Percentiles rank a stretch among this genome's conserved stretches.
phyloP scores from a whole-genome alignment of 2,329 filamentous ascomycete genomes.

The Pseudogymnoascus sp. region DNA sequence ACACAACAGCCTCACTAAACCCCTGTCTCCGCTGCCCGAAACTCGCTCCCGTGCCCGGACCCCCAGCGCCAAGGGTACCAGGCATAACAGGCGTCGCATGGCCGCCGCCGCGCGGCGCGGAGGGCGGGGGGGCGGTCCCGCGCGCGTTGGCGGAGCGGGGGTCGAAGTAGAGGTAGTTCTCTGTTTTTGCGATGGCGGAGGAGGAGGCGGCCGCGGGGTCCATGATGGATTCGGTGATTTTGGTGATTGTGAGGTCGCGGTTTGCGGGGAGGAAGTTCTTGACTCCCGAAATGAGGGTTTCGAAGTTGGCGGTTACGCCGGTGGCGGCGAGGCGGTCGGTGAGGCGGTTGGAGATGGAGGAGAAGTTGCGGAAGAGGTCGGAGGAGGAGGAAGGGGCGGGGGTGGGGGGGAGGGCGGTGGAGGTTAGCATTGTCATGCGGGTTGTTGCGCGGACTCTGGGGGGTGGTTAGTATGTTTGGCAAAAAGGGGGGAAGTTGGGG shows the following conservation, averaged over 20 bases:
- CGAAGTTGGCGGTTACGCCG: conserved; percentile 76
- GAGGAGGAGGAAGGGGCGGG: conserved; percentile 53
- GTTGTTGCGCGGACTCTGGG: conserved; percentile 80
- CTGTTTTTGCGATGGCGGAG: conserved; percentile 91
- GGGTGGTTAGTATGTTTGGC: conserved; percentile 20
- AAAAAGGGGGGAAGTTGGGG: not conserved
- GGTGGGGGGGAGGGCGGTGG: conserved; percentile 56
- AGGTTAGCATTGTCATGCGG: conserved; percentile 96
- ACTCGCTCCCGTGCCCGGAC: conserved; percentile 58
- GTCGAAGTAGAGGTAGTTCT: conserved; percentile 95
- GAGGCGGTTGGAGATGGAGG: conserved; percentile 80
- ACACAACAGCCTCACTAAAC: conserved; percentile 86
- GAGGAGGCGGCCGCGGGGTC: conserved; percentile 86
- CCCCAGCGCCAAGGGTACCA: conserved; percentile 35
- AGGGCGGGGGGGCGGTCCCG: conserved; percentile 79
- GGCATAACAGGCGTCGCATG: conserved; percentile 34
- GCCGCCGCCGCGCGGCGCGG: conserved; percentile 44
- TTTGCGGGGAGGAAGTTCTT: conserved; percentile 98
- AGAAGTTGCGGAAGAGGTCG: conserved; percentile 88
- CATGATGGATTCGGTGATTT: conserved; percentile 98
- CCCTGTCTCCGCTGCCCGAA: conserved; percentile 88
- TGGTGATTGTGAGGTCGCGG: conserved; percentile 90
- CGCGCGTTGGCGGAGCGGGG: conserved; percentile 87
- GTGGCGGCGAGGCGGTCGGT: conserved; percentile 93
- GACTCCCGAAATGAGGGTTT: conserved; percentile 87